Percentiles rank a stretch among this genome's conserved stretches.
phyloP scores from a whole-genome alignment of 176 grass and related monocot genomes.

The Alloteropsis semialata region DNA sequence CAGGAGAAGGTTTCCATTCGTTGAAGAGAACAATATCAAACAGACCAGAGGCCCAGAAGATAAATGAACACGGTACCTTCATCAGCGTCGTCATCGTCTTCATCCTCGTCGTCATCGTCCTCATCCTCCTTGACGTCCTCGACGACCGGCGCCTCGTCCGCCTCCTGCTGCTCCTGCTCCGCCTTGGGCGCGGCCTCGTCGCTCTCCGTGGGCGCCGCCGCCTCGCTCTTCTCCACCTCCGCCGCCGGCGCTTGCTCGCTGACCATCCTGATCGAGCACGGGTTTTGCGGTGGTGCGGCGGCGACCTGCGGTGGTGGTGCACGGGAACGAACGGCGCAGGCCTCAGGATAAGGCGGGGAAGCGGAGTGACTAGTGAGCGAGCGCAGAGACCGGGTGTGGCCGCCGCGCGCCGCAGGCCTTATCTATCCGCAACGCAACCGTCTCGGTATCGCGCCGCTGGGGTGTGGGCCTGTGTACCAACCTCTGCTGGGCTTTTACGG shows the following conservation, averaged over 20 bases:
- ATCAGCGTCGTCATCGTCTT: constrained; percentile 41
- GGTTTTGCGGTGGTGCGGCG: neutral
- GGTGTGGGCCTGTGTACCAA: neutral
- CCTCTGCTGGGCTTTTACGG: neutral
- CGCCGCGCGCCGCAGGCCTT: neutral
- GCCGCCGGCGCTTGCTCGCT: constrained; percentile 37
- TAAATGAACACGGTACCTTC: neutral
- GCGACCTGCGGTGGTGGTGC: constrained; percentile 9
- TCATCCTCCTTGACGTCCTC: constrained; percentile 78
- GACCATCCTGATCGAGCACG: constrained; percentile 9
- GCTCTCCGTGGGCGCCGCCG: constrained; percentile 2
- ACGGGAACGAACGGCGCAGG: neutral
- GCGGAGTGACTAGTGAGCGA: neutral
- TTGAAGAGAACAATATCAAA: neutral
- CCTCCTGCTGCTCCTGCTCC: neutral
- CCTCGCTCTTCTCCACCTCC: constrained; percentile 32
- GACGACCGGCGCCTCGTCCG: constrained; percentile 58
- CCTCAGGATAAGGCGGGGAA: constrained; percentile 32
- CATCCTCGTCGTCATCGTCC: constrained; percentile 27
- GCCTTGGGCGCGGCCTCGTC: constrained; percentile 1
- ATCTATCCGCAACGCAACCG: neutral
- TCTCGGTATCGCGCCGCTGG: neutral
- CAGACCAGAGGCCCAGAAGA: neutral
- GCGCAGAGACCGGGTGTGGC: neutral
- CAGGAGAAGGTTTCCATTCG: neutral